Conservation (phyloP, 73 alveolate species). For the Tetrahymena elliotti region DNA sequence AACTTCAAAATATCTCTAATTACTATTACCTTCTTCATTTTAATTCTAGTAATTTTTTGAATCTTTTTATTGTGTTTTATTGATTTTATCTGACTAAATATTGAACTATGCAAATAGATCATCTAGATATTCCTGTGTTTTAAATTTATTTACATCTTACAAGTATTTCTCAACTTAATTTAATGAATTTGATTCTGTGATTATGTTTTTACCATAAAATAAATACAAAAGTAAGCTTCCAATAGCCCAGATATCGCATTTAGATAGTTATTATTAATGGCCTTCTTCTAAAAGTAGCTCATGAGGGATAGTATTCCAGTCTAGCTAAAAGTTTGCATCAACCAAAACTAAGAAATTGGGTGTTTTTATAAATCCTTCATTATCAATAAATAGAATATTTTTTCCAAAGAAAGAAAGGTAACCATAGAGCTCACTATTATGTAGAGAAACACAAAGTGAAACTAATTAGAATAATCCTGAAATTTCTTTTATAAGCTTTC, state of each 20-base stretch:
- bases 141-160: background rate
- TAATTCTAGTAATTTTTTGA: background rate
- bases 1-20: background rate
- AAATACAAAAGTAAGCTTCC: background rate
- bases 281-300: background rate
- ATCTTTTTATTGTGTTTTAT: background rate
- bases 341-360: background rate
- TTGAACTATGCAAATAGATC: background rate
- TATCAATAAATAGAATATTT: background rate
- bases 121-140: background rate
- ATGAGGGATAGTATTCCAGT: background rate
- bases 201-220: background rate
- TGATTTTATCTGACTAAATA: background rate
- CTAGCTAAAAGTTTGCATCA: background rate
- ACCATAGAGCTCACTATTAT: background rate
- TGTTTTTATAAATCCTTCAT: background rate
- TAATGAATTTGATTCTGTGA: background rate
- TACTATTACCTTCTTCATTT: background rate
- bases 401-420: background rate
- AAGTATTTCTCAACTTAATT: background rate
- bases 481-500: background rate
- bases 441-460: background rate
- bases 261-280: background rate
- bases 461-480: background rate
- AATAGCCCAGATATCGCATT: background rate